Percentiles rank a stretch among this genome's conserved stretches.
phyloP scores from a whole-genome alignment of 108 stramenopile genomes.

The Skeletonema menzelii region DNA sequence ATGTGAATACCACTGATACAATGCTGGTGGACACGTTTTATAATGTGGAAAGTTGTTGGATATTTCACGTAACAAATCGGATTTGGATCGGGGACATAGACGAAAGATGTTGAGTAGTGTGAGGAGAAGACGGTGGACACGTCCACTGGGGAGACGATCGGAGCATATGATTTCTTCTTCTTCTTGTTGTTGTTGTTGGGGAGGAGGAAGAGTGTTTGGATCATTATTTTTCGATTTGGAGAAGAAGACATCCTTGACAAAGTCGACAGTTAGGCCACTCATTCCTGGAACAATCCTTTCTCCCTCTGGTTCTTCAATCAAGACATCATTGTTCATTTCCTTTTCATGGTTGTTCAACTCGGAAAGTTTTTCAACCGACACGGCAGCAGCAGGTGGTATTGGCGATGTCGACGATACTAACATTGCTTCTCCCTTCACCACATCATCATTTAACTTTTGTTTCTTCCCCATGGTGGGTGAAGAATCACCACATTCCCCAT shows the following conservation, averaged over 20 bases:
- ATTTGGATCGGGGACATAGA: constrained; percentile 37
- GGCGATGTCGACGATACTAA: background rate
- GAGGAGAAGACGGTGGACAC: constrained; percentile 36
- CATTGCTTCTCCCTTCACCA: too few species aligned
- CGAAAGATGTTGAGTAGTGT: constrained; percentile 43
- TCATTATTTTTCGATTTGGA: background rate
- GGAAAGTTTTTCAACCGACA: background rate
- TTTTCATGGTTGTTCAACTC: background rate
- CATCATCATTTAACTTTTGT: too few species aligned
- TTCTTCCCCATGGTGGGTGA: too few species aligned
- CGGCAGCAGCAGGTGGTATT: background rate
- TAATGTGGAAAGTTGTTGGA: constrained; percentile 44
- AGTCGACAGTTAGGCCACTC: constrained; percentile 40
- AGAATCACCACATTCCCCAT: too few species aligned
- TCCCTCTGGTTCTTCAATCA: constrained; percentile 12
- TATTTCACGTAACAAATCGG: constrained; percentile 40
- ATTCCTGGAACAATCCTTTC: constrained; percentile 40
- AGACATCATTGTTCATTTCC: background rate
- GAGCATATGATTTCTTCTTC: constrained; percentile 33
- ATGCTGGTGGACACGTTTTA: constrained; percentile 31
- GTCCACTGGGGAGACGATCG: constrained; percentile 34
- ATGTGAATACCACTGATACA: constrained; percentile 44
- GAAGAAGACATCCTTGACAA: constrained; percentile 32
- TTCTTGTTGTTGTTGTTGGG: too few species aligned
- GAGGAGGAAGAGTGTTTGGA: background rate